A percentile compares a stretch with the other conserved stretches of the same genome.
These are phyloP conservation scores for Ceratobasidium sp. DNA, from an alignment of 1,284 basidiomycete species.

Conservation along the genomic window DNA sequence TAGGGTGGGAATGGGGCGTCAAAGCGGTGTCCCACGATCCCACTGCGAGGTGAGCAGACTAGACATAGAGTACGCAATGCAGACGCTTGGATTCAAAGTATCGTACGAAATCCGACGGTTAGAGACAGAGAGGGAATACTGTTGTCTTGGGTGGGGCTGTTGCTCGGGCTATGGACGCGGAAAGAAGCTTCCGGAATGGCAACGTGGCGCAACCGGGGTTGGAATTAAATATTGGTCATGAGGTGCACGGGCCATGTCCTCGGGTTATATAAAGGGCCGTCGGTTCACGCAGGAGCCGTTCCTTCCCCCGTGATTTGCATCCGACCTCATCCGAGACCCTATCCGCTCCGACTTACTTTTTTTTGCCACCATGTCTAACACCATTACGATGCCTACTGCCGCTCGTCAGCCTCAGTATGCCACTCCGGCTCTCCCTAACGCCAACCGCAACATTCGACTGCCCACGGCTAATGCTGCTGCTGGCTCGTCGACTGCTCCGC, in stretches of 20 bases:
- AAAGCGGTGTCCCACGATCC: too few relatives aligned
- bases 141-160: too few relatives aligned
- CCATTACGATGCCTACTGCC: slow-evolving; percentile 46
- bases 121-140: too few relatives aligned
- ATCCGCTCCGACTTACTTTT: slow-evolving; percentile 32
- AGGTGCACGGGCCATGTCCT: slow-evolving; percentile 24
- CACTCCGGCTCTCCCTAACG: slow-evolving; percentile 34
- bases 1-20: too few relatives aligned
- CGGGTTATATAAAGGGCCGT: slow-evolving; percentile 44
- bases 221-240: slow-evolving; percentile 37
- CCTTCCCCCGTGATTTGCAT: slow-evolving; percentile 36
- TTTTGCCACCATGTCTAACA: slow-evolving; percentile 31
- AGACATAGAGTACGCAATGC: too few relatives aligned
- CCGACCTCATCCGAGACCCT: slow-evolving; percentile 35
- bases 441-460: slow-evolving; percentile 38
- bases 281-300: slow-evolving; percentile 27
- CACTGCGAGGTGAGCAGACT: too few relatives aligned
- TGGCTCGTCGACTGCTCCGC: slow-evolving; percentile 31
- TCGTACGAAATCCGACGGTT: too few relatives aligned
- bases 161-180: slow-evolving; percentile 16
- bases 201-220: slow-evolving; percentile 25
- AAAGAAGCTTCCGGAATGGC: slow-evolving; percentile 40
- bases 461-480: slow-evolving; percentile 27
- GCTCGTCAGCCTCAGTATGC: slow-evolving; percentile 39
- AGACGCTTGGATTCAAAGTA: too few relatives aligned